Evolutionary conservation across 352 stramenopile species (phyloP), one percentile per base, ranked within the genome.

Genomic region (Discostella stelligera): DNA sequence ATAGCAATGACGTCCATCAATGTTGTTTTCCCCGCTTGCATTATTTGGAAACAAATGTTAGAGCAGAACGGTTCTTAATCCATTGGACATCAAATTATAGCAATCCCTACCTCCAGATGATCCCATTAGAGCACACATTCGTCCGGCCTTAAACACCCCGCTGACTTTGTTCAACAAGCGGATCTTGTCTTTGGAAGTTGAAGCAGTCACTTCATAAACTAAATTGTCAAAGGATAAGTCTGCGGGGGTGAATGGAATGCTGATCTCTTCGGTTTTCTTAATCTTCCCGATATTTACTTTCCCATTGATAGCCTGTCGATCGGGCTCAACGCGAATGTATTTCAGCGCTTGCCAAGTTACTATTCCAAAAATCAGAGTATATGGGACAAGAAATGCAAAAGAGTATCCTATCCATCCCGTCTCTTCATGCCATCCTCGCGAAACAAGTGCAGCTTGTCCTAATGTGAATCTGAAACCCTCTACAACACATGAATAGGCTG

Each of bases 1-100:
- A 95, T 84, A 0, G 95, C 94, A 52, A 98, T 95, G 0, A 98
- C 94, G 81, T 98, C 95, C 82, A 97, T 91, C 13, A 98, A 84
- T 25, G 95, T 98, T 0, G 94, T 97, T 77, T 97, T 97, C 6
- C 94, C 94, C 7, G 91, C 90, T 23, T n/a, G 25, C 30, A 46
- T 61, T 62, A 37, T 16, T 75, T 44, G 50, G 11, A 41, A 16
- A 39, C n/a, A 21, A 20, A 7, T 59, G 52, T n/a, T 30, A 39
- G 20, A 27, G 23, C 21, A 25, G 21, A 37, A 60, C 21, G 39
- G 39, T 44, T 14, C 7, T 14, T 32, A 5, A 21, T 30, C 53
- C 39, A 60, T 44, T 9, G 32, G 32, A 41, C 3, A 41, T 41
- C 32, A 58, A 37, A 59, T 16, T 23, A 60, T n/a, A 23, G n/a